These are phyloP conservation scores for Arachis stenosperma DNA, from an alignment of 306 rosid genomes.

Conservation along the genomic window DNA sequence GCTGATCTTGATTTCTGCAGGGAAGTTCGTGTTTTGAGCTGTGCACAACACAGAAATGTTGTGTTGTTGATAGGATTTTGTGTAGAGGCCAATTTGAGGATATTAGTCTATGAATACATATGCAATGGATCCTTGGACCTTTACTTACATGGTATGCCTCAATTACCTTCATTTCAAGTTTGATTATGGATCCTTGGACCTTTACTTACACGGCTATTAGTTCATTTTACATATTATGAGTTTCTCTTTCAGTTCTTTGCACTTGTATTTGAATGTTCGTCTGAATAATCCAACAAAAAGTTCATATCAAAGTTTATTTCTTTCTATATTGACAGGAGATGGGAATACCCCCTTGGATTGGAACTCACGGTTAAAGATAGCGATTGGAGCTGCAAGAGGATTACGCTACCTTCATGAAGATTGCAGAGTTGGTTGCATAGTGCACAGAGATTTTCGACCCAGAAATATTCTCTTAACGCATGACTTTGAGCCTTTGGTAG, in stretches of 20 bases:
- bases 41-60: constrained; percentile 98
- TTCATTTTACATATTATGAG: too few relatives aligned
- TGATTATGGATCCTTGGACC: too few relatives aligned
- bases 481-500: constrained; percentile 90
- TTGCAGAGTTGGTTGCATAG: constrained; percentile 95
- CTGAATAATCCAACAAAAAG: background rate
- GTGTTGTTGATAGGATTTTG: constrained; percentile 90
- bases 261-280: constrained; percentile 28
- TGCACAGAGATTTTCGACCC: constrained; percentile 88
- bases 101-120: constrained; percentile 89
- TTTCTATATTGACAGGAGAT: constrained; percentile 57
- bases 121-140: constrained; percentile 88
- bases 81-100: constrained; percentile 62
- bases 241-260: background rate
- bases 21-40: constrained; percentile 89
- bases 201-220: too few relatives aligned
- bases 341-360: constrained; percentile 59
- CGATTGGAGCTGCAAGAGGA: constrained; percentile 85
- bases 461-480: constrained; percentile 91
- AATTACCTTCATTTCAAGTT: constrained; percentile 21
- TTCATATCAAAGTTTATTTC: background rate
- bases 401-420: constrained; percentile 96
- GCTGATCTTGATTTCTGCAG: constrained; percentile 90
- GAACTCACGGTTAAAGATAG: constrained; percentile 79
- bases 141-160: constrained; percentile 73